Evolutionary conservation across 176 grass and related monocot genomes (phyloP), one percentile per base, ranked within the genome.

Genomic region (Triticum aestivum): DNA sequence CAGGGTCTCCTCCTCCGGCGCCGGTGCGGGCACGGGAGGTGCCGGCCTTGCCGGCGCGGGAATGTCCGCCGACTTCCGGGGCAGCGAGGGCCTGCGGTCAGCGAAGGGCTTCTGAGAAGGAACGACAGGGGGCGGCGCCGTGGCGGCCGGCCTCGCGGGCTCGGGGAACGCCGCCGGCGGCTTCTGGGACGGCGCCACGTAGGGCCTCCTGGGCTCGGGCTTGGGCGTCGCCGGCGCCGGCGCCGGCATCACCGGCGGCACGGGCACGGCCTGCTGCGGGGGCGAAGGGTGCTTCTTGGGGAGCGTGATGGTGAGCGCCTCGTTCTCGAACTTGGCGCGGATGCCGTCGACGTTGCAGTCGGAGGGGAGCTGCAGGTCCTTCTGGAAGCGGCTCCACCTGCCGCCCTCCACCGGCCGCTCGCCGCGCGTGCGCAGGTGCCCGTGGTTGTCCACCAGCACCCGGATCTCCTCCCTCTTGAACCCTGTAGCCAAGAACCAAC

Each of bases 271-370:
- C 45, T 76, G 44, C 15, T 76, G 44, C 15, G 10, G 11, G 7
- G 71, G 79, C 52, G 61, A 61, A 33, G 75, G 35, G 14, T 4
- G 13, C 42, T 79, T 64, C 85, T 94, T 98, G 9, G 94, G 97
- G 11, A 99, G 59, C 23, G 59, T 82, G 75, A 99, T 82, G 56
- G 84, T 51, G 82, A 99, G 90, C 6, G 52, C 74, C 42, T 87
- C 90, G 30, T 82, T 87, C 61, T 99, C 90, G 71, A 99, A 96
- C 86, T 91, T 94, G 85, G 94, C 97, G 33, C 89, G 88, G 87
- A 94, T 88, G 39, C 56, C 88, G 26, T 85, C 81, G 11, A 65
- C 11, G 79, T 79, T 83, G 89, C 82, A 92, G 85, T 88, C 84
- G 13, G 32, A 64, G 2, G 90, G 82, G 78, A 94, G 79, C 51